Evolutionary conservation across 148 eudicot species (phyloP).

Genomic region (Agrostemma githago): DNA sequence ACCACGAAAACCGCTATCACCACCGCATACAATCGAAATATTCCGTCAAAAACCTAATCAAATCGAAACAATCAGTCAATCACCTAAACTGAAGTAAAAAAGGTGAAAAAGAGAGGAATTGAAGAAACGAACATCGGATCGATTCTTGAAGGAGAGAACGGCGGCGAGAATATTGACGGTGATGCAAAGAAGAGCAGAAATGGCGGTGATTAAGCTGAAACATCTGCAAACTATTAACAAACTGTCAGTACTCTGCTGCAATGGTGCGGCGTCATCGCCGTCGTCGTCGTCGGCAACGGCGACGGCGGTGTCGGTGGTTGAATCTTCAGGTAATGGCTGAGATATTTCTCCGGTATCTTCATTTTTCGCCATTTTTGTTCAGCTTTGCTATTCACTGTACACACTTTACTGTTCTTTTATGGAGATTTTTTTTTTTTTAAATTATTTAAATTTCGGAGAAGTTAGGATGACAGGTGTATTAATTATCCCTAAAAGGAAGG

Average conservation of each 20-base stretch:
- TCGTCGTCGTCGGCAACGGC: background rate
- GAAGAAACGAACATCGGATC: constrained; percentile 44
- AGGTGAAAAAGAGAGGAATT: background rate
- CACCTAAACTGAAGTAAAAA: background rate
- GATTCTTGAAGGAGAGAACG: constrained; percentile 57
- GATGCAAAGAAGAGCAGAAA: constrained; percentile 63
- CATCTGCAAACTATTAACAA: constrained; percentile 54
- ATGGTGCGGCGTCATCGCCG: constrained; percentile 12
- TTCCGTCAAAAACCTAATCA: constrained; percentile 68
- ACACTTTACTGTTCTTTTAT: background rate
- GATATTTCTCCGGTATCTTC: background rate
- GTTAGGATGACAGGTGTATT: no score
- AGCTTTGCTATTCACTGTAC: background rate
- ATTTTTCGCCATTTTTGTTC: constrained; percentile 13
- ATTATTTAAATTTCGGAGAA: no score
- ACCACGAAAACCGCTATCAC: constrained; percentile 54
- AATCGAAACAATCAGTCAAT: background rate
- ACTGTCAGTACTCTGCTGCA: constrained; percentile 38
- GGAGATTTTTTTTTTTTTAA: background rate
- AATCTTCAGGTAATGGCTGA: background rate
- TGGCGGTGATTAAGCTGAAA: constrained; percentile 62
- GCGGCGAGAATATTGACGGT: constrained; percentile 68
- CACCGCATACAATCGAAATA: constrained; percentile 82
- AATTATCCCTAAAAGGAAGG: no score
- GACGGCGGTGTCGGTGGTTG: background rate